Conservation (phyloP, 768 basidiomycete species). For the Paxillus rubicundulus region DNA sequence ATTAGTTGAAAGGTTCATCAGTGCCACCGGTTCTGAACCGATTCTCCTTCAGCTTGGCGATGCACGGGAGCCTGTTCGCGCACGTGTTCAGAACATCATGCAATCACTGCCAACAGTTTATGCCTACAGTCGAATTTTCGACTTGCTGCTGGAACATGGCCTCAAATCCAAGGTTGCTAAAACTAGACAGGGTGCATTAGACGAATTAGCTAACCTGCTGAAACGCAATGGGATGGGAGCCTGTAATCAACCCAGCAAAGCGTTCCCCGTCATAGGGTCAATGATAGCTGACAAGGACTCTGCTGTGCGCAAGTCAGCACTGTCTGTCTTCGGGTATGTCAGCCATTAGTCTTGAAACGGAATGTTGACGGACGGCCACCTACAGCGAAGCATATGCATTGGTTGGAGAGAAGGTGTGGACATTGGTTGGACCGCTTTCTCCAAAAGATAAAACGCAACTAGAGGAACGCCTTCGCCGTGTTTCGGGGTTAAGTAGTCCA, state of each 20-base stretch:
- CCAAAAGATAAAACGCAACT: slow-evolving; percentile 91
- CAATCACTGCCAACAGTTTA: slow-evolving; percentile 86
- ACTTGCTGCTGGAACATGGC: slow-evolving; percentile 84
- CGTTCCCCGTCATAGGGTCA: slow-evolving; percentile 71
- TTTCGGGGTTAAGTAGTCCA: slow-evolving; percentile 61
- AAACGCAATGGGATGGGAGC: slow-evolving; percentile 80
- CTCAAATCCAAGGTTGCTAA: slow-evolving; percentile 88
- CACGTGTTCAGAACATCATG: slow-evolving; percentile 80
- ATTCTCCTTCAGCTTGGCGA: slow-evolving; percentile 75
- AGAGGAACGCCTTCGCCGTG: slow-evolving; percentile 83
- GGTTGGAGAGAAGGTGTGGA: slow-evolving; percentile 85
- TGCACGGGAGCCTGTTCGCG: slow-evolving; percentile 76
- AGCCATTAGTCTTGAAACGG: slow-evolving; percentile 2
- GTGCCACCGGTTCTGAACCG: not conserved
- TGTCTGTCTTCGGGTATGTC: slow-evolving; percentile 76
- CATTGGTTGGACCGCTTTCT: slow-evolving; percentile 67
- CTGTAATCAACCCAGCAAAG: slow-evolving; percentile 72
- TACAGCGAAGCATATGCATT: slow-evolving; percentile 76
- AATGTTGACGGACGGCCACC: slow-evolving; percentile 11
- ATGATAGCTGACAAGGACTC: slow-evolving; percentile 91
- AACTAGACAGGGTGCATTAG: slow-evolving; percentile 82
- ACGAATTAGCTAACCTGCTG: slow-evolving; percentile 74
- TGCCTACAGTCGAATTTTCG: slow-evolving; percentile 89
- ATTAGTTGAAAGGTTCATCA: not conserved
- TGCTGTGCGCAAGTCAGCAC: slow-evolving; percentile 81